Evolutionary conservation across 345 rosid genomes (phyloP).

Genomic region (Populus tremula): DNA sequence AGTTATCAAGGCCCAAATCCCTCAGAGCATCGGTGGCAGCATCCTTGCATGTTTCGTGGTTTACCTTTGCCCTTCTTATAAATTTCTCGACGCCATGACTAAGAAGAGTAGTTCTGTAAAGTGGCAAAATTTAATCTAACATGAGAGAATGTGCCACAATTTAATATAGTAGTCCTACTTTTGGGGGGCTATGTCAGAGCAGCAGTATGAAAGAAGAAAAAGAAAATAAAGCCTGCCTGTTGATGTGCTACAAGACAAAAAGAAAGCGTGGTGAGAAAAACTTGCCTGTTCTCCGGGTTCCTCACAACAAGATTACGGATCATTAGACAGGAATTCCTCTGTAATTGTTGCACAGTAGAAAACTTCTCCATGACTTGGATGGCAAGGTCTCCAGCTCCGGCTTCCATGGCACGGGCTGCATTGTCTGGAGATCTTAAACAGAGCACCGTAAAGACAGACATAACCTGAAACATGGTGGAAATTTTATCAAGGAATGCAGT

Average conservation of each 20-base stretch:
- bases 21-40: conserved; percentile 90
- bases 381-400: conserved; percentile 91
- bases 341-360: conserved; percentile 66
- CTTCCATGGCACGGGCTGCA: conserved; percentile 80
- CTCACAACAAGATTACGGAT: conserved; percentile 82
- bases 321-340: conserved; percentile 77
- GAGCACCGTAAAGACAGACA: conserved; percentile 66
- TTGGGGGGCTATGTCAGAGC: background rate
- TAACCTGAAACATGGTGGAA: conserved; percentile 47
- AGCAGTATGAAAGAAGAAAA: background rate
- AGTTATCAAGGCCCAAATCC: conserved; percentile 81
- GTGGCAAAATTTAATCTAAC: background rate
- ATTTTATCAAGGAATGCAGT: background rate
- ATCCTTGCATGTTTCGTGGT: conserved; percentile 61
- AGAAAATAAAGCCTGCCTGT: background rate
- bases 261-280: background rate
- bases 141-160: too few species aligned
- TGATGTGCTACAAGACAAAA: too few species aligned
- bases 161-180: background rate
- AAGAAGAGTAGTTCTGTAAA: conserved; percentile 62
- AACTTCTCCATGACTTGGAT: conserved; percentile 83
- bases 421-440: conserved; percentile 85
- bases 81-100: conserved; percentile 64
- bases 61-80: conserved; percentile 70
- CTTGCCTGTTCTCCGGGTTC: conserved; percentile 82